Evolutionary conservation across 2,329 filamentous ascomycete genomes (phyloP), one percentile per base, ranked within the genome.

Genomic region (Domatiomyces catenatus): DNA sequence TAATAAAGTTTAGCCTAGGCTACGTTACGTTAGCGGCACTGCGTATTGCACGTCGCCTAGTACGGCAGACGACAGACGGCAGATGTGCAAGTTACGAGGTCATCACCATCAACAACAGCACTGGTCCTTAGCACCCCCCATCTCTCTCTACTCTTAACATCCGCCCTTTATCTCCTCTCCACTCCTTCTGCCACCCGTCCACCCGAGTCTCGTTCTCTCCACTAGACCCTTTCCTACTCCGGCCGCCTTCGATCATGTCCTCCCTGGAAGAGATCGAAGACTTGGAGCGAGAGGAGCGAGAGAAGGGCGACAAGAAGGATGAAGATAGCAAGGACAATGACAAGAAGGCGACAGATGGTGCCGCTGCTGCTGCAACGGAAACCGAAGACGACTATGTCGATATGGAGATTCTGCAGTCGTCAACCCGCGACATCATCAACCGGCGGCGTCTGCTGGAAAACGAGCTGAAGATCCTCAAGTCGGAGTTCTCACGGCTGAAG

Each of bases 391-490:
- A 93, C 59, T 77, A 89, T 50, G 77, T 98, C 57, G 90, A 96
- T 68, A 83, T 90, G 50, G 92, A 98, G 72, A 90, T 98, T 62
- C 79, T 96, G 54, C 83, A 80, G 67, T 83, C 93, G 61, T 90
- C 84, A 74, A 96, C 92, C 73, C 81, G 87, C 73, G 92, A 98
- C 72, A 93, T 98, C 63, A 76, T 86, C 63, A 94, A 88, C 62
- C 80, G 92, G 68, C 85, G 83, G 74, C 83, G 89, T 64, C 77
- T 98, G 64, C 75, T 98, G 58, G 92, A 98, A 70, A 98, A 98
- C 69, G 92, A 98, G 70, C 85, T 92, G 63, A 80, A 92, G 63
- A 96, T 98, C 71, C 96, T 98, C 88, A 90, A 85, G 76, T 94
- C 88, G 75, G 92, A 98, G 70, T 88, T 81, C 62, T 89, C 94